Conservation (phyloP, 768 basidiomycete species). For the Cystobasidiopsis lactophilus region DNA sequence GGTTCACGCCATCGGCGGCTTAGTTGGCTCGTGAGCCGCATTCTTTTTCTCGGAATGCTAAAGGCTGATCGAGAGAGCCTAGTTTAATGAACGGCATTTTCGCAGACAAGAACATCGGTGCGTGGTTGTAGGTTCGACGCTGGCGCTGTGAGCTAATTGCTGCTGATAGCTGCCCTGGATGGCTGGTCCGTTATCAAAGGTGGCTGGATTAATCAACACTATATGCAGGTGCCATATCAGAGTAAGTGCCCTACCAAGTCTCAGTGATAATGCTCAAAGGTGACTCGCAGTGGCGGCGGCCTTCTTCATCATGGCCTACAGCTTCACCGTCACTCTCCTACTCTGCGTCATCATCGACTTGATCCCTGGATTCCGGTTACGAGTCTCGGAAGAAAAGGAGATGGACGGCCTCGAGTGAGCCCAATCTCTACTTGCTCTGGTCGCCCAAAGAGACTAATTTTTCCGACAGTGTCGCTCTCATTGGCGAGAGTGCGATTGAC, state of each 20-base stretch:
- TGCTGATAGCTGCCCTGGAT: conserved; percentile 39
- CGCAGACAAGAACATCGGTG: conserved; percentile 28
- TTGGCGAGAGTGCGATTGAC: too few species aligned
- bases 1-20: conserved; percentile 66
- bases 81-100: conserved; percentile 53
- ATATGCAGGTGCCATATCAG: too few species aligned
- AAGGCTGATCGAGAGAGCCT: too few species aligned
- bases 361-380: conserved; percentile 37
- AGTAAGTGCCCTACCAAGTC: too few species aligned
- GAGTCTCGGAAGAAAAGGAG: conserved; percentile 30
- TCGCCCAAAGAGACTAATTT: too few species aligned
- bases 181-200: conserved; percentile 37
- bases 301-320: conserved; percentile 37
- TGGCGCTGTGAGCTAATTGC: too few species aligned
- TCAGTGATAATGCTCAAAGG: too few species aligned
- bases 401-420: conserved; percentile 46
- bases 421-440: too few species aligned
- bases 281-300: conserved; percentile 29
- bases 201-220: conserved; percentile 50
- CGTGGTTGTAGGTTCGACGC: too few species aligned
- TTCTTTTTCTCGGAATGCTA: too few species aligned
- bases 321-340: conserved; percentile 23
- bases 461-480: too few species aligned
- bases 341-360: conserved; percentile 39
- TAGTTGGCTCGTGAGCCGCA: conserved; percentile 40